Percentiles rank a stretch among this genome's conserved stretches.
Evolutionary conservation across 495 filamentous ascomycete species (phyloP).

Genomic region (Trichoderma parareesei): DNA sequence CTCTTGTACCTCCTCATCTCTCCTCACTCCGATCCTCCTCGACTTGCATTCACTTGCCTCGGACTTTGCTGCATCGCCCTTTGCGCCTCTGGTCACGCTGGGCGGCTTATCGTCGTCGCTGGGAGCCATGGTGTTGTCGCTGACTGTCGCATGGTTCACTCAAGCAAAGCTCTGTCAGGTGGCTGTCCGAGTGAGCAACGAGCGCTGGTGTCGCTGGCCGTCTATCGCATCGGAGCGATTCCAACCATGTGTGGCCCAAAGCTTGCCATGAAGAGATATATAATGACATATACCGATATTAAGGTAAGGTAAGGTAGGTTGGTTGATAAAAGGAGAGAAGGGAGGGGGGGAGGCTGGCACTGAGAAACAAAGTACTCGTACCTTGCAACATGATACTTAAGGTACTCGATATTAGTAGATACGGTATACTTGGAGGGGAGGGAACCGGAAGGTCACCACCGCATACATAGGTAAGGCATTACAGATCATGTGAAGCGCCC

Average conservation of each 20-base stretch:
- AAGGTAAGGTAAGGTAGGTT: not conserved
- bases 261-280: not conserved
- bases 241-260: not conserved
- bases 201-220: not conserved
- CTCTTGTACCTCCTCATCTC: no score
- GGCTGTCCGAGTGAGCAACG: not conserved
- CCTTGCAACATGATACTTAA: not conserved
- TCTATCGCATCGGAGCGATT: not conserved
- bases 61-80: not conserved
- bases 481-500: not conserved
- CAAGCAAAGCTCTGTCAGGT: not conserved
- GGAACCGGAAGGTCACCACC: no score
- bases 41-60: not conserved
- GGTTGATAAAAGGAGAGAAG: not conserved
- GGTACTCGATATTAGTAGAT: no score
- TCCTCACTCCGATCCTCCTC: no score
- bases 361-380: not conserved
- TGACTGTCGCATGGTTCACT: not conserved
- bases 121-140: not conserved
- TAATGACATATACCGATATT: not conserved
- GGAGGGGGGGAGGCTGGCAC: not conserved
- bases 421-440: no score
- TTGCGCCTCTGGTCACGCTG: not conserved
- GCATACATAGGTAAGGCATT: not conserved
- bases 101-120: conserved; percentile 4